These are phyloP conservation scores for Diaporthe sp. DNA, from an alignment of 2,329 filamentous ascomycete species.

Conservation along the genomic window DNA sequence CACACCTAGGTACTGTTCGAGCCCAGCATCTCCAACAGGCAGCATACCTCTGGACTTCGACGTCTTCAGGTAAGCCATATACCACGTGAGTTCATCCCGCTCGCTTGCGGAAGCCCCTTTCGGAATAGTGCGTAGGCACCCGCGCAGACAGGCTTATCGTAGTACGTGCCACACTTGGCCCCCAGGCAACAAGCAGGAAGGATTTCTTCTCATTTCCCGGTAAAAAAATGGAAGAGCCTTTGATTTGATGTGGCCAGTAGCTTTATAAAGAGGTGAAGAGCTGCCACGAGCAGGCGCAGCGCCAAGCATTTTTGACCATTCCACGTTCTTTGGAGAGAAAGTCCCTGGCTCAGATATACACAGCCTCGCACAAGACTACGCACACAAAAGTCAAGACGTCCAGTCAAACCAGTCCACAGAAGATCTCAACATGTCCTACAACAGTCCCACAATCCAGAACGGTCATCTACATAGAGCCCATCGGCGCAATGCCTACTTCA, in stretches of 20 bases:
- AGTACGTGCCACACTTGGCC: background rate
- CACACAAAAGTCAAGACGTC: too few relatives aligned
- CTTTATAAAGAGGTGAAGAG: background rate
- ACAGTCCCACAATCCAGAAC: background rate
- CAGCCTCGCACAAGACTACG: background rate
- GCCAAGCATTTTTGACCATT: background rate
- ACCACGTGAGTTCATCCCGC: background rate
- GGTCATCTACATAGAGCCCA: background rate
- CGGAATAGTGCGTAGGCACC: slow-evolving; percentile 16
- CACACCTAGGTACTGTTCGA: background rate
- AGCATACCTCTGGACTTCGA: background rate
- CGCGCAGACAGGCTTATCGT: background rate
- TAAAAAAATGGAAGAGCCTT: background rate
- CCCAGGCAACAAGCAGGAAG: slow-evolving; percentile 9
- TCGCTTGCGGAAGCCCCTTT: background rate
- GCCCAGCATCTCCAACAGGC: background rate
- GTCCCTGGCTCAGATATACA: background rate
- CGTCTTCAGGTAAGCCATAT: too few relatives aligned
- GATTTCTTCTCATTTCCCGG: background rate
- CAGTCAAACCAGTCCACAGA: background rate
- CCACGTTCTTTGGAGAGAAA: too few relatives aligned
- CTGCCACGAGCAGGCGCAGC: background rate
- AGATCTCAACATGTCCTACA: background rate
- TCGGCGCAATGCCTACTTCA: slow-evolving; percentile 36
- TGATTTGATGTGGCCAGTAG: background rate